phyloP scores from a whole-genome alignment of 208 protist species.

The Leishmania mexicana region DNA sequence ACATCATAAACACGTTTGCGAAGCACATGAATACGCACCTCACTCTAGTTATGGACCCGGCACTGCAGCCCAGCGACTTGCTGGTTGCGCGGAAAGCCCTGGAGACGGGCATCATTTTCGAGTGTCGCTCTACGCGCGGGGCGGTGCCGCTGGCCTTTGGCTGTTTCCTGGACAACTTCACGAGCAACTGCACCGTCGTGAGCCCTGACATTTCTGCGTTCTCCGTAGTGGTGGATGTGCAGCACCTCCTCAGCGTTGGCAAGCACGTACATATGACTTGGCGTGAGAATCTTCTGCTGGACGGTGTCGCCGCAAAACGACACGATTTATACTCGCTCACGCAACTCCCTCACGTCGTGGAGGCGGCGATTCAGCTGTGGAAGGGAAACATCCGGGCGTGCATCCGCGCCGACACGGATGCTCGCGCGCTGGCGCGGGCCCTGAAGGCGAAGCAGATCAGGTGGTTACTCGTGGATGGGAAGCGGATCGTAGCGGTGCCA shows the following conservation, averaged over 20 bases:
- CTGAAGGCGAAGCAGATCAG: slow-evolving; percentile 53
- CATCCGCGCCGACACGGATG: slow-evolving; percentile 51
- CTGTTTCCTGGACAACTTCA: slow-evolving; percentile 73
- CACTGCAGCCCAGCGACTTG: slow-evolving; percentile 38
- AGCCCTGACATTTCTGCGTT: slow-evolving; percentile 46
- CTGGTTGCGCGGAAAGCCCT: slow-evolving; percentile 39
- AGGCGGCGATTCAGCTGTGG: slow-evolving; percentile 67
- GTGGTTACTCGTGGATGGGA: slow-evolving; percentile 53
- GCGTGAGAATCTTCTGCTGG: slow-evolving; percentile 41
- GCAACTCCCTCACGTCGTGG: slow-evolving; percentile 40
- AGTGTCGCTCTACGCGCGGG: slow-evolving; percentile 36
- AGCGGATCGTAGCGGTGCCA: slow-evolving; percentile 34
- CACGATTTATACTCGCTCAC: slow-evolving; percentile 52
- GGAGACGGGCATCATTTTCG: slow-evolving; percentile 43
- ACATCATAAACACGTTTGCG: slow-evolving; percentile 47
- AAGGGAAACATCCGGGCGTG: slow-evolving; percentile 65
- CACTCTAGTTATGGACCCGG: slow-evolving; percentile 51
- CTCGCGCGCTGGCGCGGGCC: slow-evolving; percentile 35
- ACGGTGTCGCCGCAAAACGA: slow-evolving; percentile 60
- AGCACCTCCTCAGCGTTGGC: slow-evolving; percentile 35
- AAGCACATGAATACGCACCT: slow-evolving; percentile 52
- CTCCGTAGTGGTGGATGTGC: slow-evolving; percentile 61
- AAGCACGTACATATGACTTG: slow-evolving; percentile 51
- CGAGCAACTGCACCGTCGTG: slow-evolving; percentile 37
- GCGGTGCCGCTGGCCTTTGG: slow-evolving; percentile 61